A percentile compares a stretch with the other conserved stretches of the same genome.
Evolutionary conservation across 139 green algal genomes (phyloP).

Genomic region (Spirogloea muscicola): DNA sequence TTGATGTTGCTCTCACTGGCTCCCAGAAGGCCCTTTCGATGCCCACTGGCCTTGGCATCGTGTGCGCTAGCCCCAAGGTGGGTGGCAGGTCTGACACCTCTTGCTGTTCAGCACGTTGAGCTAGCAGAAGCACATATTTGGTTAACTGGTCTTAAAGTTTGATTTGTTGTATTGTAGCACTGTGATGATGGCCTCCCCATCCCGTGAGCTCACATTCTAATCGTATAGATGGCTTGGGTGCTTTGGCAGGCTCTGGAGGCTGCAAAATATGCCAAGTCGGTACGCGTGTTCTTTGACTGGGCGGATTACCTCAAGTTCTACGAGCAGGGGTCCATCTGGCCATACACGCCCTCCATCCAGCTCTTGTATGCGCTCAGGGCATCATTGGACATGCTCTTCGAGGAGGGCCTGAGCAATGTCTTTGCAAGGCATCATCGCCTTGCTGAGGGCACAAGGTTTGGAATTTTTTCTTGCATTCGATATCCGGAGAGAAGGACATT

Average conservation of each 20-base stretch:
- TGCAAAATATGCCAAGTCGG: no score
- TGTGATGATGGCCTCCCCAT: no score
- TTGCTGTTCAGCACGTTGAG: no score
- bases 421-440: conserved; percentile 78
- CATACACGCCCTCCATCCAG: conserved; percentile 63
- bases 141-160: no score
- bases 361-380: conserved; percentile 89
- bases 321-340: conserved; percentile 51
- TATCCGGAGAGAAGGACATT: no score
- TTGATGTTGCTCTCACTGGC: conserved; percentile 94
- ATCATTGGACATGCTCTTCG: conserved; percentile 65
- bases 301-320: conserved; percentile 61
- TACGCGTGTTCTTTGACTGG: conserved; percentile 84
- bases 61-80: conserved; percentile 77
- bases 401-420: conserved; percentile 88
- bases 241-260: no score
- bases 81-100: no score
- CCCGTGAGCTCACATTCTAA: no score
- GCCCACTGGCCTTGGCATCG: conserved; percentile 85
- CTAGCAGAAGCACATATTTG: no score
- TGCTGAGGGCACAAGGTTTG: conserved; percentile 66
- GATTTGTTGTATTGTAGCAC: no score
- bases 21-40: conserved; percentile 94
- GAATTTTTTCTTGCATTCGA: neutral
- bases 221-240: no score